These are phyloP conservation scores for apple (Malus domestica) DNA, from an alignment of 306 rosid genomes.

Conservation along the genomic window ASM211411v1 NC_041799.1:18818501-18819000, in stretches of 20 bases:
- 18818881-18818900: neutral
- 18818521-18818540: neutral
- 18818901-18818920: neutral
- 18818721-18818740: conserved; percentile 30
- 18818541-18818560: neutral
- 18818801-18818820: conserved; percentile 51
- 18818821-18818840: conserved; percentile 40
- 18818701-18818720: neutral
- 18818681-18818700: neutral
- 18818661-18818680: conserved; percentile 1
- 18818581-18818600: neutral
- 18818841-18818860: conserved; percentile 17
- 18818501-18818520: neutral
- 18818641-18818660: neutral
- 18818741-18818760: conserved; percentile 42
- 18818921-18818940: too few relatives aligned
- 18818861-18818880: neutral
- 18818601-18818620: neutral
- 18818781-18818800: conserved; percentile 44
- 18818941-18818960: neutral
- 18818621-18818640: neutral
- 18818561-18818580: neutral
- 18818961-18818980: neutral
- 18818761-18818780: conserved; percentile 56
- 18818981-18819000: neutral